Percentiles rank a stretch among this genome's conserved stretches.
Evolutionary conservation across 805 yeast genomes (phyloP).

Genomic region (Candida manassasensis): DNA sequence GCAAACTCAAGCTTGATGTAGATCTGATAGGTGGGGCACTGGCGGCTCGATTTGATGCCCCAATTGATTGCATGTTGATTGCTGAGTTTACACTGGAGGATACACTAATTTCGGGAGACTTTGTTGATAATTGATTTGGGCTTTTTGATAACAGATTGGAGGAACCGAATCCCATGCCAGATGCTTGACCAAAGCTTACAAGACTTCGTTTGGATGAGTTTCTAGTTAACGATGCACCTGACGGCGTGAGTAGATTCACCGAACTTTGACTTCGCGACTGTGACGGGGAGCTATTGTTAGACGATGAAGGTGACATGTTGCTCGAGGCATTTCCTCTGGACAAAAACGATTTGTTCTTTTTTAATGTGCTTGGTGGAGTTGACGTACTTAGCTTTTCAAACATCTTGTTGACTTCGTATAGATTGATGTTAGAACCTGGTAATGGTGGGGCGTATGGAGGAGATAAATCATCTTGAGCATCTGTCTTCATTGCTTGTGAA

Average conservation of each 20-base stretch:
- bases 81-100: slow-evolving; percentile 1
- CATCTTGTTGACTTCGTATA: slow-evolving; percentile 25
- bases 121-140: background rate
- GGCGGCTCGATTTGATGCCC: slow-evolving; percentile 28
- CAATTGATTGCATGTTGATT: slow-evolving; percentile 22
- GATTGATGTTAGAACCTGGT: slow-evolving; percentile 35
- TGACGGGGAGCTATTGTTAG: slow-evolving; percentile 36
- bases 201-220: slow-evolving; percentile 9
- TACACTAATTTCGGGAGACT: background rate
- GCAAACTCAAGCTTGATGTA: slow-evolving; percentile 21
- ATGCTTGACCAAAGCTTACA: slow-evolving; percentile 5
- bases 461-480: slow-evolving; percentile 48
- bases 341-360: slow-evolving; percentile 16
- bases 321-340: slow-evolving; percentile 24
- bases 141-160: background rate
- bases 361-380: slow-evolving; percentile 5
- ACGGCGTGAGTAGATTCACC: slow-evolving; percentile 18
- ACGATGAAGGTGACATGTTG: slow-evolving; percentile 18
- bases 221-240: slow-evolving; percentile 10
- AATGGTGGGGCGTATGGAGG: slow-evolving; percentile 65
- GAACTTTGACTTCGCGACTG: slow-evolving; percentile 34
- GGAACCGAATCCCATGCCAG: background rate
- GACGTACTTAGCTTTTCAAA: slow-evolving; percentile 19
- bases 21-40: slow-evolving; percentile 15
- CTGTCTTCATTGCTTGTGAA: slow-evolving; percentile 65